Conservation (phyloP, 176 grass and related monocot genomes). For the Ampelocalamus luodianensis region DNA sequence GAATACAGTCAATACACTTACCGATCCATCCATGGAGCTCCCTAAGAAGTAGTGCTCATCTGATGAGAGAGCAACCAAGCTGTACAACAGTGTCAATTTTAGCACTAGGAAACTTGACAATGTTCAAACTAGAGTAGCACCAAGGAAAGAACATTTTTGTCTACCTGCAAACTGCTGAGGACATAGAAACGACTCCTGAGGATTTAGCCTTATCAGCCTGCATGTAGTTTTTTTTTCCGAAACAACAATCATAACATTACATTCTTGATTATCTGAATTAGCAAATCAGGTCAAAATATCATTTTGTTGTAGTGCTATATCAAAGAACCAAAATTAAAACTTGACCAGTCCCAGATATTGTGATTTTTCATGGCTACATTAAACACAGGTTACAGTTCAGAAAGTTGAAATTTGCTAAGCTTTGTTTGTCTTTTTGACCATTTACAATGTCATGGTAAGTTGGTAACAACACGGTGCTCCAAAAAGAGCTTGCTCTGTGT, state of each 20-base stretch:
- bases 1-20: slow-evolving; percentile 51
- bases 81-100: slow-evolving; percentile 45
- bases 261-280: slow-evolving; percentile 6
- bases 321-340: slow-evolving; percentile 8
- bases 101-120: neutral
- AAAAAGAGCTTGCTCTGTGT: neutral
- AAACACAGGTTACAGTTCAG: slow-evolving; percentile 12
- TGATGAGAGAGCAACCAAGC: slow-evolving; percentile 66
- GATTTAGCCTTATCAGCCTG: slow-evolving; percentile 46
- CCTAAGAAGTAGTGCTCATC: slow-evolving; percentile 77
- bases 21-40: slow-evolving; percentile 84
- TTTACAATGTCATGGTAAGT: slow-evolving; percentile 26
- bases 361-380: slow-evolving; percentile 23
- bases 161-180: slow-evolving; percentile 77
- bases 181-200: slow-evolving; percentile 48
- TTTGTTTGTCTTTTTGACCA: neutral
- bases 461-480: neutral
- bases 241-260: slow-evolving; percentile 14
- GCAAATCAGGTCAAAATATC: slow-evolving; percentile 19
- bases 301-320: slow-evolving; percentile 26
- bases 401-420: neutral
- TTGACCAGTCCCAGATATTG: slow-evolving; percentile 15
- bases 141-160: slow-evolving; percentile 2
- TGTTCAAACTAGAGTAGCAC: neutral
- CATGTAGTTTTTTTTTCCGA: slow-evolving; percentile 5